These are phyloP conservation scores for Stylosanthes scabra DNA, from an alignment of 331 rosid genomes.

Conservation along the genomic window DNA sequence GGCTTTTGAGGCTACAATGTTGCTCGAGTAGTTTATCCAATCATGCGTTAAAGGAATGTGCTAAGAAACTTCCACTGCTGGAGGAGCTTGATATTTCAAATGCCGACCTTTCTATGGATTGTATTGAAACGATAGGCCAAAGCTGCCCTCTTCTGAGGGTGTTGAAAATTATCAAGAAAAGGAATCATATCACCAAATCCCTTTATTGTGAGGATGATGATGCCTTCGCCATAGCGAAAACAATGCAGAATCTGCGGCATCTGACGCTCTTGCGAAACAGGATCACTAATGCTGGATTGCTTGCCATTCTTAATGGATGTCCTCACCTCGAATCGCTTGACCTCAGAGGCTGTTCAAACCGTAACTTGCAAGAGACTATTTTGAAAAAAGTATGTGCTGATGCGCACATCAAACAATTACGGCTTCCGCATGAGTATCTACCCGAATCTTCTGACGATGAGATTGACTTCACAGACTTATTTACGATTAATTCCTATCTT, in stretches of 20 bases:
- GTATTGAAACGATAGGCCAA: constrained; percentile 43
- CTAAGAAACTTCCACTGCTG: constrained; percentile 41
- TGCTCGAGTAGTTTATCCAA: constrained; percentile 14
- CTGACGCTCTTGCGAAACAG: constrained; percentile 36
- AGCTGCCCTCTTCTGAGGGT: constrained; percentile 46
- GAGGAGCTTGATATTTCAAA: constrained; percentile 48
- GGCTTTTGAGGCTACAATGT: constrained; percentile 28
- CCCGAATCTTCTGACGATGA: too few relatives aligned
- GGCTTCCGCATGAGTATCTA: too few relatives aligned
- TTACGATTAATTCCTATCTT: too few relatives aligned
- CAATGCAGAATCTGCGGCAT: constrained; percentile 38
- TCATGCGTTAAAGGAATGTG: constrained; percentile 32
- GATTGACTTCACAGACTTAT: too few relatives aligned
- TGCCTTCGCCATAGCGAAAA: constrained; percentile 41
- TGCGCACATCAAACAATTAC: constrained; percentile 13
- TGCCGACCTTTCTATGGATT: neutral
- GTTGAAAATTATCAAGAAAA: constrained; percentile 14
- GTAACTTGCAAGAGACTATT: constrained; percentile 22
- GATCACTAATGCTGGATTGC: constrained; percentile 48
- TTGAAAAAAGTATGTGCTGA: constrained; percentile 36
- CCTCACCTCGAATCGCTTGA: constrained; percentile 53
- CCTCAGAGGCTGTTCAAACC: constrained; percentile 44
- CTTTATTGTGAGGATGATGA: neutral
- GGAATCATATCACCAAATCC: neutral
- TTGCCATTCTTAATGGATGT: constrained; percentile 54